These are phyloP conservation scores for Xylaria scruposa DNA, from an alignment of 495 filamentous ascomycete genomes.

Conservation along the genomic window DNA sequence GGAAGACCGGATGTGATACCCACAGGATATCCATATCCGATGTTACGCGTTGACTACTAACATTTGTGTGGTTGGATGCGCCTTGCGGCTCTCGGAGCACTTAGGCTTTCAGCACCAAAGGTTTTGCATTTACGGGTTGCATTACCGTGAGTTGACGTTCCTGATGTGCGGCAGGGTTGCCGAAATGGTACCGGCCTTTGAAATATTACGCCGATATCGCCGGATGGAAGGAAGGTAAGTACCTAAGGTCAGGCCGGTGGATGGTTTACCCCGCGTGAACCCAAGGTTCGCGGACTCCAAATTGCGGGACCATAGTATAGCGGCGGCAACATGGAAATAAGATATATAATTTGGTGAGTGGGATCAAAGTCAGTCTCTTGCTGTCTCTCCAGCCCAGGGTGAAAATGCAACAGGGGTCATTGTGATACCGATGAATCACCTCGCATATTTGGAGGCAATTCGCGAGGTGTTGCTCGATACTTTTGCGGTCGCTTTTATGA, in stretches of 20 bases:
- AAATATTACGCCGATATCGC: conserved; percentile 25
- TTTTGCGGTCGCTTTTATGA: neutral
- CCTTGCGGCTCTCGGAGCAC: conserved; percentile 19
- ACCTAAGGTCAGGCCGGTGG: neutral
- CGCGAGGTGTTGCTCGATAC: neutral
- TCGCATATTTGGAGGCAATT: neutral
- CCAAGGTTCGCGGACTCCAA: neutral
- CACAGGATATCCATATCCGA: neutral
- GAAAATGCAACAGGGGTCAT: neutral
- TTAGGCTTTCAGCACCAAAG: neutral
- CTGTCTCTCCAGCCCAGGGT: neutral
- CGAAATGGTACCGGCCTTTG: neutral
- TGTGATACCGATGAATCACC: neutral
- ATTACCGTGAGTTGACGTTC: neutral
- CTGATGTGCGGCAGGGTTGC: conserved; percentile 11
- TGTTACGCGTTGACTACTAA: neutral
- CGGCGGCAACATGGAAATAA: conserved; percentile 7
- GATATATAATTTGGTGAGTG: neutral
- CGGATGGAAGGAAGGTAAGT: neutral
- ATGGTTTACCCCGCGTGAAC: conserved; percentile 12
- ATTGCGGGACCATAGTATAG: neutral
- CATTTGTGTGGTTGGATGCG: neutral
- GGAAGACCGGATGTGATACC: conserved; percentile 13
- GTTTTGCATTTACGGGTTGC: neutral
- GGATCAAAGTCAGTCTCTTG: neutral